phyloP scores from a whole-genome alignment of 805 yeast species.

The Wickerhamomyces alni region DNA sequence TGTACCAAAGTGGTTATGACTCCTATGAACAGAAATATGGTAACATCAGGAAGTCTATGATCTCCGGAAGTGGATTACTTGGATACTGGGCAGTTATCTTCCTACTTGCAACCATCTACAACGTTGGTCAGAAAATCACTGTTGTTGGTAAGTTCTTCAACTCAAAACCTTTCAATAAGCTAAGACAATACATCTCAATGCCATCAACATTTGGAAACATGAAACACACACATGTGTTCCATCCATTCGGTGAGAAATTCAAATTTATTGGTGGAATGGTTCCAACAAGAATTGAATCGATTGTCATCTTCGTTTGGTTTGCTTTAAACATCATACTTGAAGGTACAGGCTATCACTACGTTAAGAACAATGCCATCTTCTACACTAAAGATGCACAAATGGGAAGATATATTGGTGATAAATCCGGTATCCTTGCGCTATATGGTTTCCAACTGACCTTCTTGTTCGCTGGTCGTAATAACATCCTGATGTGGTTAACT shows the following conservation, averaged over 20 bases:
- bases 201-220: slow-evolving; percentile 11
- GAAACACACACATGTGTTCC: no score
- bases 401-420: slow-evolving; percentile 21
- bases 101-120: no score
- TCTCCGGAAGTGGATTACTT: no score
- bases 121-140: no score
- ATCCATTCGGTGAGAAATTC: slow-evolving; percentile 8
- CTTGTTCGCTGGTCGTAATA: slow-evolving; percentile 69
- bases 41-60: no score
- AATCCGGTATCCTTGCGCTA: slow-evolving; percentile 19
- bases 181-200: slow-evolving; percentile 7
- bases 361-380: slow-evolving; percentile 12
- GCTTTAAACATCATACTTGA: slow-evolving; percentile 7
- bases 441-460: slow-evolving; percentile 45
- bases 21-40: no score
- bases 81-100: no score
- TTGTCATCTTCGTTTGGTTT: slow-evolving; percentile 31
- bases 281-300: slow-evolving; percentile 21
- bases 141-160: no score
- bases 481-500: slow-evolving; percentile 54
- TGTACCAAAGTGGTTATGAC: no score
- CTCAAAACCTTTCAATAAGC: not conserved
- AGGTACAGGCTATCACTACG: slow-evolving; percentile 13
- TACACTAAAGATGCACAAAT: slow-evolving; percentile 9
- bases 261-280: slow-evolving; percentile 15